phyloP scores from a whole-genome alignment of 1,284 basidiomycete genomes.

The Prillingera fragicola region DNA sequence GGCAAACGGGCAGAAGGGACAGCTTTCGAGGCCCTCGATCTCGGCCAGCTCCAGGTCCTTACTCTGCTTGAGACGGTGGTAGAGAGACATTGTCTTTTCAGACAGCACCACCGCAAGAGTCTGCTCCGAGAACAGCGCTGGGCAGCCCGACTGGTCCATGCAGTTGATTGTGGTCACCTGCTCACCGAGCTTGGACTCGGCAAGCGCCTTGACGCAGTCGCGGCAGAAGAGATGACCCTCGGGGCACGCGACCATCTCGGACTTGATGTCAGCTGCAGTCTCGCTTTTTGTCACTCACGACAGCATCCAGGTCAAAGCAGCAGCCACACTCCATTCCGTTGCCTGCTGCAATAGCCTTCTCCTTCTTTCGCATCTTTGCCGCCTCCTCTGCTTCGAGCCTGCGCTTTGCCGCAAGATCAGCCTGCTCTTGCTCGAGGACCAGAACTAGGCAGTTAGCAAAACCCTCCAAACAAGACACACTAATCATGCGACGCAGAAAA shows the following conservation, averaged over 20 bases:
- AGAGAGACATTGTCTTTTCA: slow-evolving; percentile 60
- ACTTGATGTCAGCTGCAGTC: slow-evolving; percentile 49
- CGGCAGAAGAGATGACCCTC: slow-evolving; percentile 72
- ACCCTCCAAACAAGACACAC: no score
- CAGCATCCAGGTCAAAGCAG: slow-evolving; percentile 65
- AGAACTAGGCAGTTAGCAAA: no score
- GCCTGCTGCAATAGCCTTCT: slow-evolving; percentile 47
- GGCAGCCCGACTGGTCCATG: slow-evolving; percentile 72
- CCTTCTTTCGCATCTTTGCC: slow-evolving; percentile 30
- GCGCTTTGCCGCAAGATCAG: no score
- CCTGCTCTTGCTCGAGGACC: no score
- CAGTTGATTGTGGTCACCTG: slow-evolving; percentile 57
- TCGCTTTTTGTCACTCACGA: slow-evolving; percentile 54
- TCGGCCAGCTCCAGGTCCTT: slow-evolving; percentile 70
- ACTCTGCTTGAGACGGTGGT: slow-evolving; percentile 65
- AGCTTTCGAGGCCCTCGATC: slow-evolving; percentile 62
- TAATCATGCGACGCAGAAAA: slow-evolving; percentile 9
- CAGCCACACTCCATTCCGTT: slow-evolving; percentile 73
- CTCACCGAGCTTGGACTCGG: slow-evolving; percentile 48
- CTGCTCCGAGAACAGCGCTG: slow-evolving; percentile 59
- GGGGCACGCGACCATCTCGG: slow-evolving; percentile 74
- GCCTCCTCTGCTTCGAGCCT: no score
- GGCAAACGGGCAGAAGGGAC: slow-evolving; percentile 76
- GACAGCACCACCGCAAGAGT: slow-evolving; percentile 57
- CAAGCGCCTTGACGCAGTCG: slow-evolving; percentile 53